Conservation (phyloP, 2,329 filamentous ascomycete genomes). For the Arachnopeziza araneosa region DNA sequence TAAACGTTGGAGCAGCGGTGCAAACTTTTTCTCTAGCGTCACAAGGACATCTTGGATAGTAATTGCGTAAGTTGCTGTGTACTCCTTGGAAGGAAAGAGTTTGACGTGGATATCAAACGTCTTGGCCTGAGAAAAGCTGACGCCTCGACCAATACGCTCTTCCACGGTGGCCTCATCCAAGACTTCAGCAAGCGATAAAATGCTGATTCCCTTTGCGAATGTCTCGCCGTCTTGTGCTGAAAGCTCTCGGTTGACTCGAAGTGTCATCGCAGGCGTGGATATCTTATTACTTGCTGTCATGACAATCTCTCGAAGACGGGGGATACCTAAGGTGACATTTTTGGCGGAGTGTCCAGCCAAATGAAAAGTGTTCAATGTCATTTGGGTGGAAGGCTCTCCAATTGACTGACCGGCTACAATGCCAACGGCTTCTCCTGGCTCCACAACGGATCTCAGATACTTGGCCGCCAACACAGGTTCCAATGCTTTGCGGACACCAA, state of each 20-base stretch:
- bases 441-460: slow-evolving; percentile 85
- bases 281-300: slow-evolving; percentile 94
- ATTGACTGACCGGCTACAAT: slow-evolving; percentile 96
- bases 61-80: slow-evolving; percentile 81
- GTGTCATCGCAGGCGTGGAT: slow-evolving; percentile 84
- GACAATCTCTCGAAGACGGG: slow-evolving; percentile 90
- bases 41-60: slow-evolving; percentile 68
- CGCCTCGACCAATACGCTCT: slow-evolving; percentile 70
- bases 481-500: slow-evolving; percentile 37
- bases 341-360: slow-evolving; percentile 97
- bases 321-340: slow-evolving; percentile 98
- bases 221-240: slow-evolving; percentile 61
- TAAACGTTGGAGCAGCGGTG: slow-evolving; percentile 64
- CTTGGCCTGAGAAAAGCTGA: slow-evolving; percentile 67
- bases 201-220: slow-evolving; percentile 90
- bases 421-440: slow-evolving; percentile 93
- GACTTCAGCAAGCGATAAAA: slow-evolving; percentile 76
- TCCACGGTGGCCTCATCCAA: slow-evolving; percentile 75
- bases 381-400: slow-evolving; percentile 95
- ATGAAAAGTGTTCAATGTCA: slow-evolving; percentile 99
- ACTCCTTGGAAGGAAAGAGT: slow-evolving; percentile 82
- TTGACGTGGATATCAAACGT: slow-evolving; percentile 76
- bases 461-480: slow-evolving; percentile 84
- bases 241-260: slow-evolving; percentile 70
- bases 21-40: slow-evolving; percentile 74